Base-by-base conservation (phyloP, 2,329 filamentous ascomycete genomes). In the Sporothrix humicola region DNA sequence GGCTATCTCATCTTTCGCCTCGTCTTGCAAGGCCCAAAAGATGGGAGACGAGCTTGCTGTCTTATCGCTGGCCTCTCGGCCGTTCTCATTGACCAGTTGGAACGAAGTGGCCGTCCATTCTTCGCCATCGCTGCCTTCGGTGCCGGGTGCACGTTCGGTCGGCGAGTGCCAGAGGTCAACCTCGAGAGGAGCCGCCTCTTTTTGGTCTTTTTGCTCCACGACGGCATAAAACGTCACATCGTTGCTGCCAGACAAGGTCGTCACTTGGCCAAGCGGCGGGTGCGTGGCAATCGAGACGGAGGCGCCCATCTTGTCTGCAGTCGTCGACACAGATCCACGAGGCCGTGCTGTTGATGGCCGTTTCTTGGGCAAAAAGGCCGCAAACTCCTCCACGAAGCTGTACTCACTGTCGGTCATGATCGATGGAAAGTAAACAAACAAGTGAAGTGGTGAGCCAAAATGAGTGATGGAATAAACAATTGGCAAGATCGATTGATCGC, bases 101-200 rank as follows among this genome's bases (percentile, higher is more conserved):
- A 89, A 77, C 0, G 75, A 73, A 20, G 83, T 87, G 85, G 95
- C 83, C 81, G 82, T 75, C 89, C 87, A 85, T 15, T 37, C 63
- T 5, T 44, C 1, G 17, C 48, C 46, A 31, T 61, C 59, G 3
- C 71, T 71, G 12, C 50, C 73, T 76, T 85, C 84, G 37, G 83
- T 80, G 70, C 88, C 87, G 77, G 92, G 90, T 75, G 54, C 72
- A 17, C 69, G 65, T 12, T 78, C 66, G 1, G 56, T 61, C 15
- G 63, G 75, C 3, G 86, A 86, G 73, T 93, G 89, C 93, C 94
- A 97, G 8, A 97, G 82, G 17, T 88, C 88, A 46, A 94, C 88
- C 77, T 96, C 87, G 91, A 97, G 82, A 17, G 89, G 88, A 46
- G 93, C 87, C 77, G 95, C 87, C 91, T 93, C 96, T 65, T 87